phyloP scores from a whole-genome alignment of 768 basidiomycete genomes.

The Cystofilobasidium macerans region DNA sequence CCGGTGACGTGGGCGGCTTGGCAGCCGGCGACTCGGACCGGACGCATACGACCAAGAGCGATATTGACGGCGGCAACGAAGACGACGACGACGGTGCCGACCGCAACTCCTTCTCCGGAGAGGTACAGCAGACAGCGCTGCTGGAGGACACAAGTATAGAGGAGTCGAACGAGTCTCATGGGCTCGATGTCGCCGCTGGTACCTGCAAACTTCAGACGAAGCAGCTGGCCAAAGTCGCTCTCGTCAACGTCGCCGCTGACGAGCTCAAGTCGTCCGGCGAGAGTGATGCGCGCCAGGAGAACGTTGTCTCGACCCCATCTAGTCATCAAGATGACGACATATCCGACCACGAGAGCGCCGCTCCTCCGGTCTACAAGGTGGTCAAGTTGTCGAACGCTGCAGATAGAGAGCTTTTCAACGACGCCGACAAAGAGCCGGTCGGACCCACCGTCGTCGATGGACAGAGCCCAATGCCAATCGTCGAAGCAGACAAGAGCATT shows the following conservation, averaged over 20 bases:
- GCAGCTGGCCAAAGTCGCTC: not conserved
- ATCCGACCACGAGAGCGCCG: not conserved
- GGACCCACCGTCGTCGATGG: no score
- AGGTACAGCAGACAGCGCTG: conserved; percentile 17
- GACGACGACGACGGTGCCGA: not conserved
- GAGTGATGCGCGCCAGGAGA: no score
- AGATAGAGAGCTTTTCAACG: no score
- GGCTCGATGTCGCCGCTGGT: not conserved
- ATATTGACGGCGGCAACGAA: not conserved
- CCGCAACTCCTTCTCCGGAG: conserved; percentile 8
- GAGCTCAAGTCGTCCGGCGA: not conserved
- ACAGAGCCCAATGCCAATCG: no score
- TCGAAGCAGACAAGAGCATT: no score
- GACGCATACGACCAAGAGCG: not conserved
- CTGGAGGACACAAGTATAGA: not conserved
- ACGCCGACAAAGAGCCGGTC: no score
- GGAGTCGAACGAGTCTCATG: not conserved
- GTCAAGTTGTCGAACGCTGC: no score
- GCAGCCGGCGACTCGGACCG: not conserved
- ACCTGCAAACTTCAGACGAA: not conserved
- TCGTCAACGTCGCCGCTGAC: not conserved
- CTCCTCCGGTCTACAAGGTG: no score
- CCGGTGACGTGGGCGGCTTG: not conserved
- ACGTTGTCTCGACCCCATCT: no score
- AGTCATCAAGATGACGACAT: not conserved